These are phyloP conservation scores for Colletotrichum nymphaeae DNA, from an alignment of 2,329 filamentous ascomycete species.

Conservation along the genomic window DNA sequence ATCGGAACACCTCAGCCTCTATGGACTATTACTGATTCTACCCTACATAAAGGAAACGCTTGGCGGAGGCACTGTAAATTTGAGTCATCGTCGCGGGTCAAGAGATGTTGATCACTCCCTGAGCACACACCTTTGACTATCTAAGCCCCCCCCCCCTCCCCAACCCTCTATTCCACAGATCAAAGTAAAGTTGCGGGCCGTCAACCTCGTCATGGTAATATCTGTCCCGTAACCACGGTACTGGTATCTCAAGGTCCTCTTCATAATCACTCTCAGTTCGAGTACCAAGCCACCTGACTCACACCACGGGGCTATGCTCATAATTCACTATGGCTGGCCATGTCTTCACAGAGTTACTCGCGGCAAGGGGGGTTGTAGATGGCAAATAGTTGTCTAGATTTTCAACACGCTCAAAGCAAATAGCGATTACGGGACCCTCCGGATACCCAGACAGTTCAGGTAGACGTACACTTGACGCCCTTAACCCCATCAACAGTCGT, in stretches of 20 bases:
- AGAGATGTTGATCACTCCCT: neutral
- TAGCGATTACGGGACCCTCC: neutral
- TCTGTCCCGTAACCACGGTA: neutral
- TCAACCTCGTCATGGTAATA: neutral
- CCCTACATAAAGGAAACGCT: too few species aligned
- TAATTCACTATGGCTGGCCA: neutral
- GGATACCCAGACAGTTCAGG: neutral
- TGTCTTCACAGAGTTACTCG: neutral
- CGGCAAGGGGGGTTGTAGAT: neutral
- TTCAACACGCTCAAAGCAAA: neutral
- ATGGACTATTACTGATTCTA: neutral
- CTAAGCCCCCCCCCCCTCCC: too few species aligned
- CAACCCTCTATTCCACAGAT: neutral
- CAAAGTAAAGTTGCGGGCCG: neutral
- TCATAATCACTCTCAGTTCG: neutral
- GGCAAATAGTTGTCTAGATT: neutral
- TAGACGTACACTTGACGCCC: slow-evolving; percentile 27
- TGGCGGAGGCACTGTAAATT: too few species aligned
- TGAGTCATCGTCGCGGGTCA: neutral
- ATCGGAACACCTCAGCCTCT: neutral
- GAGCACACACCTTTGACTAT: neutral
- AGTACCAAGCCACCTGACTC: neutral
- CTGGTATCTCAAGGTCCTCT: neutral
- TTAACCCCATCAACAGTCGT: slow-evolving; percentile 26
- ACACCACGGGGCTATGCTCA: neutral